These are phyloP conservation scores for Stagonosporopsis cucurbitacearum DNA, from an alignment of 2,329 filamentous ascomycete species.

Conservation along the genomic window DNA sequence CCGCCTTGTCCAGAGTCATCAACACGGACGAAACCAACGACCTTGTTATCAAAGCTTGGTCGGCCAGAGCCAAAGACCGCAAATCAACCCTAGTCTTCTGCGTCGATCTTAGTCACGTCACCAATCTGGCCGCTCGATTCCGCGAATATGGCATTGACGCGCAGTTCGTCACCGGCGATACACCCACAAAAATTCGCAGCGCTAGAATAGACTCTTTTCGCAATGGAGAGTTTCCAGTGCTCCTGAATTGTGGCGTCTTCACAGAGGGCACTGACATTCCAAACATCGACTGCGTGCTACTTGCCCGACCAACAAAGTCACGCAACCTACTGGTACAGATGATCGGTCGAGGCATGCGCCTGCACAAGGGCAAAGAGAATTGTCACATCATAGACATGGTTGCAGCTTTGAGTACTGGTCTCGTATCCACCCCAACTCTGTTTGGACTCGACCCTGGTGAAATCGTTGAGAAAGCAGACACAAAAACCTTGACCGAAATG, in stretches of 20 bases:
- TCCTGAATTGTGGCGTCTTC: constrained; percentile 95
- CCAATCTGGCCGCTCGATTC: constrained; percentile 76
- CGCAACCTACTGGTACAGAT: constrained; percentile 96
- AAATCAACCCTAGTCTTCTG: constrained; percentile 94
- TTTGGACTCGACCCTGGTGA: constrained; percentile 89
- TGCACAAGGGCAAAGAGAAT: constrained; percentile 79
- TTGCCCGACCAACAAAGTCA: constrained; percentile 87
- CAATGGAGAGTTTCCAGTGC: constrained; percentile 77
- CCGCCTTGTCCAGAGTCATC: constrained; percentile 79
- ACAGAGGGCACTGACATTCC: constrained; percentile 98
- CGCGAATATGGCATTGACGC: constrained; percentile 81
- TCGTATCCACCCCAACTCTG: constrained; percentile 88
- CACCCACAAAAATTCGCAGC: constrained; percentile 70
- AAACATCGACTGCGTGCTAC: constrained; percentile 90
- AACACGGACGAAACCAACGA: constrained; percentile 84
- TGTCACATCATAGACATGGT: constrained; percentile 98
- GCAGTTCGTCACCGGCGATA: constrained; percentile 83
- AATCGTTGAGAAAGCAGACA: constrained; percentile 71
- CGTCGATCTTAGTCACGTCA: constrained; percentile 85
- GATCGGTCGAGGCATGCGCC: constrained; percentile 92
- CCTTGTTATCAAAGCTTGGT: constrained; percentile 84
- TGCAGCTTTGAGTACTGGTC: constrained; percentile 79
- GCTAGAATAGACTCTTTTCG: constrained; percentile 78
- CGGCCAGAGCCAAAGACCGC: constrained; percentile 73
- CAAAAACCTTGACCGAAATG: constrained; percentile 65